Evolutionary conservation across 768 basidiomycete species (phyloP).

Genomic region (Austroboletus eburneus): DNA sequence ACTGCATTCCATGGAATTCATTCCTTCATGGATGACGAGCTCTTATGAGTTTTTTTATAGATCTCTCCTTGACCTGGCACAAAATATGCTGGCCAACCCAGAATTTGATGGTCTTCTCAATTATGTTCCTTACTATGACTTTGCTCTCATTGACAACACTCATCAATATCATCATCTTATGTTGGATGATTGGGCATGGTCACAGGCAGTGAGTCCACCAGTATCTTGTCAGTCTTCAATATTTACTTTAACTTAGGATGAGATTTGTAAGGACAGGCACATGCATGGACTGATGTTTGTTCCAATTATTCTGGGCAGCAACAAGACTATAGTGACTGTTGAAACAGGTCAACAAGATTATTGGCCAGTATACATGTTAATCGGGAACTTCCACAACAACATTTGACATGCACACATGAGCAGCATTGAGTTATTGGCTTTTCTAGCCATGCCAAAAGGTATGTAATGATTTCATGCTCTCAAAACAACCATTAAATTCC

Average conservation of each 20-base stretch:
- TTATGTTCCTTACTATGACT: conserved; percentile 13
- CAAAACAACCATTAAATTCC: background rate
- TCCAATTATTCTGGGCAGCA: background rate
- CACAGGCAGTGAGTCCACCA: too few relatives aligned
- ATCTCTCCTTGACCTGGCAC: conserved; percentile 16
- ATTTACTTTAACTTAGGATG: too few relatives aligned
- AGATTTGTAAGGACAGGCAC: conserved; percentile 10
- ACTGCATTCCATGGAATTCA: conserved; percentile 28
- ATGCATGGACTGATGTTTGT: too few relatives aligned
- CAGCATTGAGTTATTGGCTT: conserved; percentile 10
- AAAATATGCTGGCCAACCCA: conserved; percentile 20
- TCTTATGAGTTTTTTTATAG: conserved; percentile 30
- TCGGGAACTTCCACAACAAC: background rate
- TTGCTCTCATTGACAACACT: background rate
- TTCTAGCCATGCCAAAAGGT: conserved; percentile 33
- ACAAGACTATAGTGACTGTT: background rate
- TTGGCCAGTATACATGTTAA: background rate
- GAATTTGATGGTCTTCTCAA: conserved; percentile 20
- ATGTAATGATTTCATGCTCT: background rate
- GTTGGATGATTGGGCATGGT: conserved; percentile 12
- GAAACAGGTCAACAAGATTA: background rate
- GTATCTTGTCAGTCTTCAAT: too few relatives aligned
- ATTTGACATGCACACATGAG: background rate
- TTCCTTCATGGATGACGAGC: conserved; percentile 24
- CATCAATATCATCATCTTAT: background rate